These are phyloP conservation scores for Quillaja saponaria DNA, from an alignment of 306 rosid genomes.

Conservation along the genomic window DNA sequence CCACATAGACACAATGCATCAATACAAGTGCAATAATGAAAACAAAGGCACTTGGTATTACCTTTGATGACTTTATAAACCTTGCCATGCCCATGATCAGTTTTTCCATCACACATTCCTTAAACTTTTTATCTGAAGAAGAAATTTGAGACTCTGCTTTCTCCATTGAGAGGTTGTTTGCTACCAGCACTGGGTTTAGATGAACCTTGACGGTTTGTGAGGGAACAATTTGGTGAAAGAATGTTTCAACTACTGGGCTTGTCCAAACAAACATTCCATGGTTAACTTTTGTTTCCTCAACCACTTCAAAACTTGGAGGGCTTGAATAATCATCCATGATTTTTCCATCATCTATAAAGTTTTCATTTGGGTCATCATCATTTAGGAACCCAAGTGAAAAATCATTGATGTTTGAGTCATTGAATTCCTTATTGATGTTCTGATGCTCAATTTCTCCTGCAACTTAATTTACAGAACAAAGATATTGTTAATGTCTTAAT, in stretches of 20 bases:
- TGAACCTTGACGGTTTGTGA: constrained; percentile 76
- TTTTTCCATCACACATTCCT: constrained; percentile 33
- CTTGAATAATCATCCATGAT: constrained; percentile 54
- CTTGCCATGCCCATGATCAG: constrained; percentile 16
- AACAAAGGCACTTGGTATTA: constrained; percentile 38
- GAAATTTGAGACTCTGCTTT: constrained; percentile 30
- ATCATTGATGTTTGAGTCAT: constrained; percentile 46
- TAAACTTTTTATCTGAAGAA: constrained; percentile 30
- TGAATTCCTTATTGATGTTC: constrained; percentile 43
- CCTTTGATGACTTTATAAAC: constrained; percentile 42
- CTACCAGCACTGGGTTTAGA: constrained; percentile 46
- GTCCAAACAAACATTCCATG: constrained; percentile 80
- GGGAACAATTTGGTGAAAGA: constrained; percentile 78
- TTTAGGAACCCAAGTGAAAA: constrained; percentile 71
- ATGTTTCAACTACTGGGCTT: constrained; percentile 69
- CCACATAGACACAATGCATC: constrained; percentile 38
- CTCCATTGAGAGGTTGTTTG: constrained; percentile 30
- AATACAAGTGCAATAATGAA: constrained; percentile 43
- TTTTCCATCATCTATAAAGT: constrained; percentile 58
- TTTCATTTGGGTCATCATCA: constrained; percentile 41
- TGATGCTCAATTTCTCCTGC: constrained; percentile 37
- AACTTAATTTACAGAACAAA: constrained; percentile 14
- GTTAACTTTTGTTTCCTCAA: constrained; percentile 67
- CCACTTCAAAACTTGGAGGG: constrained; percentile 75
- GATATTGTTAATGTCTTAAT: neutral